These are phyloP conservation scores for Jimgerdemannia flammicorona DNA, from an alignment of 192 early-diverging fungal genomes.

Conservation along the genomic window DNA sequence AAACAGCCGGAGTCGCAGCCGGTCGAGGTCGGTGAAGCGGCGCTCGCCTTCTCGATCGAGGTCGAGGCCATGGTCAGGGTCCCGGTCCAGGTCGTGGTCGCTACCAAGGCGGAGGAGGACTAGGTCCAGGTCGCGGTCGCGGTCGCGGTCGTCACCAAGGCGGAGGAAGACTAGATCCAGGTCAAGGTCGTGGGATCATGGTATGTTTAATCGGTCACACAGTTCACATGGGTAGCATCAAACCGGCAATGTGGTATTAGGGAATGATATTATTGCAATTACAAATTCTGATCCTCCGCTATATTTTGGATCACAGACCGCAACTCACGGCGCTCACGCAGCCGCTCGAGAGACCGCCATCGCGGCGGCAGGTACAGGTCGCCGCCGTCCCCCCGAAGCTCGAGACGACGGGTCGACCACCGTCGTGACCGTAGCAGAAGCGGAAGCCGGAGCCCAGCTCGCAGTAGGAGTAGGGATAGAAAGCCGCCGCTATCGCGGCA, in stretches of 20 bases:
- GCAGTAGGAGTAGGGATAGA: too few species aligned
- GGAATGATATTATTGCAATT: neutral
- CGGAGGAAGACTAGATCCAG: slow-evolving; percentile 7
- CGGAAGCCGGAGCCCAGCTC: too few species aligned
- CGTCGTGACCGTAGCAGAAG: too few species aligned
- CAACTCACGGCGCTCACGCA: neutral
- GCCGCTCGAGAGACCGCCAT: neutral
- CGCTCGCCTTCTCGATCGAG: slow-evolving; percentile 19
- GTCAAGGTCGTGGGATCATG: slow-evolving; percentile 6
- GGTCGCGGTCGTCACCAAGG: neutral
- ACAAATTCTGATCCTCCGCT: neutral
- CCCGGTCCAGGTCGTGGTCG: neutral
- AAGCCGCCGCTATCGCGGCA: too few species aligned
- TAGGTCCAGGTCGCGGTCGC: slow-evolving; percentile 5
- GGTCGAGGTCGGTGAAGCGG: slow-evolving; percentile 21
- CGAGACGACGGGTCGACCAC: neutral
- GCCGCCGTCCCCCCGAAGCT: neutral
- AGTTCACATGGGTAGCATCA: too few species aligned
- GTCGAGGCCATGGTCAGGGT: slow-evolving; percentile 20
- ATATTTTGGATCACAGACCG: neutral
- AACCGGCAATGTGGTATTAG: neutral
- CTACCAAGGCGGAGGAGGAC: slow-evolving; percentile 4
- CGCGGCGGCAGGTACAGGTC: neutral
- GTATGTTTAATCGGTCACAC: neutral
- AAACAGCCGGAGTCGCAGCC: slow-evolving; percentile 11